Conservation (phyloP, 192 early-diverging fungal genomes). For the Backusella mclennaniae region DNA sequence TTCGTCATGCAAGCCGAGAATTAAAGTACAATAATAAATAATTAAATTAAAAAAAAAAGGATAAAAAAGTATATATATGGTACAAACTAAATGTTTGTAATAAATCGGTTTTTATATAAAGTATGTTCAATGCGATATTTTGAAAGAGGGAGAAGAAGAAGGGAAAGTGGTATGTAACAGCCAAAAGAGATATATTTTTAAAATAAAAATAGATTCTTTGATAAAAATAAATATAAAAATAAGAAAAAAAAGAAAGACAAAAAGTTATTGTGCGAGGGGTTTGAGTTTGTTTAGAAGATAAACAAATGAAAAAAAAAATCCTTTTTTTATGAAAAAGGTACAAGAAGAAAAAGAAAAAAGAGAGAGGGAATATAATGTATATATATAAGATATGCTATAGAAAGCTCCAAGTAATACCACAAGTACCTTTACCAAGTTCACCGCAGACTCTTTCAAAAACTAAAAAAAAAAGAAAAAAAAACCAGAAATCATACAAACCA, state of each 20-base stretch:
- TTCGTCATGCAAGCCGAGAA: background rate
- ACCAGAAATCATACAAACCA: background rate
- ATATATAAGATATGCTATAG: background rate
- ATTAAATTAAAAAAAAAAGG: background rate
- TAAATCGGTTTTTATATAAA: background rate
- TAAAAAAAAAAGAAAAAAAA: conserved; percentile 25
- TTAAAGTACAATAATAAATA: background rate
- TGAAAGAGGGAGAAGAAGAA: conserved; percentile 4
- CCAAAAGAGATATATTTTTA: background rate
- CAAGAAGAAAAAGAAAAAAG: background rate
- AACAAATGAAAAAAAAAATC: background rate
- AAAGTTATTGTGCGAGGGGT: conserved; percentile 13
- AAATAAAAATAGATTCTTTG: background rate
- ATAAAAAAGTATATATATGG: background rate
- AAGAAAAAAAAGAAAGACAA: background rate
- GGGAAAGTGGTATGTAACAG: background rate
- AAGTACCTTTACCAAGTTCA: conserved; percentile 9
- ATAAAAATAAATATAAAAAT: conserved; percentile 4
- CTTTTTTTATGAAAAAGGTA: too few species aligned
- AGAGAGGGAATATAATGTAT: background rate
- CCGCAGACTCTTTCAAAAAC: conserved; percentile 25
- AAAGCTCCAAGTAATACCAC: conserved; percentile 29
- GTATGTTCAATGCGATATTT: background rate
- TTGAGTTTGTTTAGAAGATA: background rate
- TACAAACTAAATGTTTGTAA: background rate